phyloP scores from a whole-genome alignment of 140 eudicot genomes.

The Bidens hawaiensis region DNA sequence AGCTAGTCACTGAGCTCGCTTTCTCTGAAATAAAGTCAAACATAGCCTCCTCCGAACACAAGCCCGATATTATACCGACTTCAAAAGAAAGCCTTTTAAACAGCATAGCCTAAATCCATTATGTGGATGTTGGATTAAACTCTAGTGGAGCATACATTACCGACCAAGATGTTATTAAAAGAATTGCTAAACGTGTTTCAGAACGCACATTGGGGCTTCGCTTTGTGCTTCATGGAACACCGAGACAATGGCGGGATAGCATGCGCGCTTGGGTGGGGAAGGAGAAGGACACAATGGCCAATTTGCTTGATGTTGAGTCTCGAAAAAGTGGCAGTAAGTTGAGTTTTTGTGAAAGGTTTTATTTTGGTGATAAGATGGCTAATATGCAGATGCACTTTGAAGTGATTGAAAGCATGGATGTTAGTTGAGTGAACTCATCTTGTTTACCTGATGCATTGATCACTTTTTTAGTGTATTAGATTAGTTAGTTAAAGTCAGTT shows the following conservation, averaged over 20 bases:
- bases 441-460: no score
- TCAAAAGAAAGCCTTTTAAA: conserved; percentile 60
- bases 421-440: conserved; percentile 33
- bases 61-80: conserved; percentile 45
- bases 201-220: conserved; percentile 35
- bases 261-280: conserved; percentile 69
- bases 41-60: conserved; percentile 9
- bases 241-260: conserved; percentile 84
- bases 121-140: conserved; percentile 89
- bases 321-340: conserved; percentile 42
- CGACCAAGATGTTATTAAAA: conserved; percentile 36
- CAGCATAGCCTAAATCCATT: conserved; percentile 81
- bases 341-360: conserved; percentile 60
- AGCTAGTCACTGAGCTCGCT: conserved; percentile 74
- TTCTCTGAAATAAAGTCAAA: conserved; percentile 28
- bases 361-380: conserved; percentile 52
- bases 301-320: conserved; percentile 46
- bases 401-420: conserved; percentile 61
- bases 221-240: conserved; percentile 84
- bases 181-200: conserved; percentile 38
- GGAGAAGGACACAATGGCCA: conserved; percentile 67
- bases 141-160: conserved; percentile 79
- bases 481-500: conserved; percentile 15
- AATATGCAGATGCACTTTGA: conserved; percentile 96
- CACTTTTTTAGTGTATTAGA: conserved; percentile 2